Evolutionary conservation across 2,329 filamentous ascomycete genomes (phyloP).

Genomic region (Neurospora crassa): DNA sequence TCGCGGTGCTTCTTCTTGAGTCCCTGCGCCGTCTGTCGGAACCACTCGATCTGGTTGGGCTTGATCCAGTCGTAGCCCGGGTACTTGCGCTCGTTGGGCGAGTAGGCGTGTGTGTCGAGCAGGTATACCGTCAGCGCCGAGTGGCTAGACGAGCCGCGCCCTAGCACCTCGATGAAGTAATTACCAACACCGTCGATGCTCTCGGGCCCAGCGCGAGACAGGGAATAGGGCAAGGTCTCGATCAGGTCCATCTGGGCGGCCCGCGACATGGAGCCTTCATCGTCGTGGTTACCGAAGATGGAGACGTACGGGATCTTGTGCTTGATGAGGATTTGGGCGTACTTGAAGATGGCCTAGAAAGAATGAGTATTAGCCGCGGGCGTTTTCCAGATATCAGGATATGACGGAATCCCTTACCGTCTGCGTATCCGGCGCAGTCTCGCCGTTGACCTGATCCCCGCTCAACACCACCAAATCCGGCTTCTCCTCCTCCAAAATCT

Average conservation of each 20-base stretch:
- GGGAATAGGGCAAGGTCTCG: constrained; percentile 77
- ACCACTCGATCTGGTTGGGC: constrained; percentile 89
- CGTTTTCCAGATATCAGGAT: not conserved
- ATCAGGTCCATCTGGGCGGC: constrained; percentile 75
- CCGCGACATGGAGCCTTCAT: constrained; percentile 74
- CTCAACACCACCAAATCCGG: constrained; percentile 87
- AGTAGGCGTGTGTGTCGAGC: constrained; percentile 86
- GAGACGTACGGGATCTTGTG: constrained; percentile 83
- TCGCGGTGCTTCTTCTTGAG: constrained; percentile 70
- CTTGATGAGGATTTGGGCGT: constrained; percentile 72
- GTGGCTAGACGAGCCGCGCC: constrained; percentile 68
- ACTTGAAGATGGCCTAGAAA: constrained; percentile 77
- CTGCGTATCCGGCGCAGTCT: constrained; percentile 82
- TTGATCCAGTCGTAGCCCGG: constrained; percentile 98
- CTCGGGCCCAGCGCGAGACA: constrained; percentile 74
- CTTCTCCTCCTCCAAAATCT: constrained; percentile 81
- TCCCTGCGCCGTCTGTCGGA: constrained; percentile 64
- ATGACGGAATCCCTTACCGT: constrained; percentile 39
- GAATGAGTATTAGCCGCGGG: constrained; percentile 18
- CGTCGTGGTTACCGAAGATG: constrained; percentile 97
- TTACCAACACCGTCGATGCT: constrained; percentile 88
- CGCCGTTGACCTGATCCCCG: constrained; percentile 93
- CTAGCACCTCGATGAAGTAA: constrained; percentile 85
- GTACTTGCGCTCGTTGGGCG: constrained; percentile 77
- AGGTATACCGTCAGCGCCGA: constrained; percentile 92